Evolutionary conservation across 1,284 basidiomycete genomes (phyloP).

Genomic region (Malassezia pachydermatis): DNA sequence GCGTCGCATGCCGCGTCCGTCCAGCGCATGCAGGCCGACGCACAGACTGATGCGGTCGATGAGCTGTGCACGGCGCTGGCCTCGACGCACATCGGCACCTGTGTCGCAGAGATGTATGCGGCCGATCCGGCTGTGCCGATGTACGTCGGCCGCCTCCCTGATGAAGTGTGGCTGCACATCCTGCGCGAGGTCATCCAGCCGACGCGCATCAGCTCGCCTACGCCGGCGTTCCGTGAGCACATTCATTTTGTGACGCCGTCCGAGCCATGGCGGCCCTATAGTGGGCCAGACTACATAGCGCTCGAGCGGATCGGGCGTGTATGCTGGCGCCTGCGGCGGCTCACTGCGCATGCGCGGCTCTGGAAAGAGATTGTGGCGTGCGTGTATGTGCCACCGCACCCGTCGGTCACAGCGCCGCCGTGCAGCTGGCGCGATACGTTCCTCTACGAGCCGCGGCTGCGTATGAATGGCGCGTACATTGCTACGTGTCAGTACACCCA

Average conservation of each 20-base stretch:
- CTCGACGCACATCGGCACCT: background rate
- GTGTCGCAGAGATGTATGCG: conserved; percentile 1
- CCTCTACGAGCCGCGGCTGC: conserved; percentile 40
- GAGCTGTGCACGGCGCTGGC: no score
- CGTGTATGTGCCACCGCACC: conserved; percentile 27
- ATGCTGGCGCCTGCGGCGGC: conserved; percentile 39
- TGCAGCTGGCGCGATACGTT: conserved; percentile 38
- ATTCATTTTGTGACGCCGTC: conserved; percentile 9
- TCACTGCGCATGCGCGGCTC: conserved; percentile 28
- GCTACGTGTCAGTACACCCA: conserved; percentile 42
- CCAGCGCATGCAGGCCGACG: background rate
- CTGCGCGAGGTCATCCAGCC: conserved; percentile 19
- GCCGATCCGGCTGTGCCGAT: conserved; percentile 24
- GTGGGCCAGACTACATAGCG: conserved; percentile 36
- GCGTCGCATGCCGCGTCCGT: conserved; percentile 3
- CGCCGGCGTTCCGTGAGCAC: conserved; percentile 4
- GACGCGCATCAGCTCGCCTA: background rate
- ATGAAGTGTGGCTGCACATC: conserved; percentile 36
- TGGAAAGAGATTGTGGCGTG: conserved; percentile 35
- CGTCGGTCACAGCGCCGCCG: conserved; percentile 22
- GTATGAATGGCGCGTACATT: conserved; percentile 43
- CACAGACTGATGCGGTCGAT: background rate
- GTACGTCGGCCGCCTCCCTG: conserved; percentile 28
- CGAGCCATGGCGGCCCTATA: conserved; percentile 30
- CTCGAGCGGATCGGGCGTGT: conserved; percentile 34